Conservation (phyloP, 352 stramenopile genomes). For the Aphanomyces stellatus region DNA sequence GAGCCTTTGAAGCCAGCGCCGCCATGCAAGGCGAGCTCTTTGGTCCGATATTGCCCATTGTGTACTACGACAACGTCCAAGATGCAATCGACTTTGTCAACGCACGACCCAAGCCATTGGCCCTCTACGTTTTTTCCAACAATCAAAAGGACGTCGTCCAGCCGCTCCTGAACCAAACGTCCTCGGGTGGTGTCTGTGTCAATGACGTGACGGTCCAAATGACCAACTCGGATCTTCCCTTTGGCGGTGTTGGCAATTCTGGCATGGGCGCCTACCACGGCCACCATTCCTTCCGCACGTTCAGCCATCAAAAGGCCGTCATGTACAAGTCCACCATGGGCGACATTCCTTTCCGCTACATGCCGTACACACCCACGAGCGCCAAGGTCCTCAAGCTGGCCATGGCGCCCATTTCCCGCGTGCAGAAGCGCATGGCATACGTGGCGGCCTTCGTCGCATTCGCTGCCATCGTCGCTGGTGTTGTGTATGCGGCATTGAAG, state of each 20-base stretch:
- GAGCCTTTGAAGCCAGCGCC: constrained; percentile 23
- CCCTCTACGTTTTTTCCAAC: constrained; percentile 28
- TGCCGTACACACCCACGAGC: constrained; percentile 30
- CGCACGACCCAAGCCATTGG: constrained; percentile 25
- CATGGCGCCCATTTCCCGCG: not conserved
- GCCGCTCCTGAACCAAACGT: constrained; percentile 22
- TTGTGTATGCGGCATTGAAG: not conserved
- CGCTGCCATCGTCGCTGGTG: not conserved
- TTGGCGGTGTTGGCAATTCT: constrained; percentile 22
- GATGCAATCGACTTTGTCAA: constrained; percentile 23
- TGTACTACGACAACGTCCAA: not conserved
- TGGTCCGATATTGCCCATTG: constrained; percentile 6
- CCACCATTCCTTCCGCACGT: constrained; percentile 61
- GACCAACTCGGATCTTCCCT: constrained; percentile 24
- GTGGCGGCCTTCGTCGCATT: not conserved
- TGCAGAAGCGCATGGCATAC: not conserved
- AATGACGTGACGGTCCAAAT: constrained; percentile 31
- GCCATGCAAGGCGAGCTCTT: constrained; percentile 8
- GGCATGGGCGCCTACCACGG: constrained; percentile 82
- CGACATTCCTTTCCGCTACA: constrained; percentile 43
- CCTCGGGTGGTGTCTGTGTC: constrained; percentile 26
- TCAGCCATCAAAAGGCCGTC: constrained; percentile 61
- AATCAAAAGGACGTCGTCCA: constrained; percentile 17
- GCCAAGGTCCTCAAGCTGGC: not conserved
- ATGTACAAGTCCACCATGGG: constrained; percentile 51